Base-by-base conservation (phyloP, 2,329 filamentous ascomycete genomes). In the Xenoacremonium recifei region DNA sequence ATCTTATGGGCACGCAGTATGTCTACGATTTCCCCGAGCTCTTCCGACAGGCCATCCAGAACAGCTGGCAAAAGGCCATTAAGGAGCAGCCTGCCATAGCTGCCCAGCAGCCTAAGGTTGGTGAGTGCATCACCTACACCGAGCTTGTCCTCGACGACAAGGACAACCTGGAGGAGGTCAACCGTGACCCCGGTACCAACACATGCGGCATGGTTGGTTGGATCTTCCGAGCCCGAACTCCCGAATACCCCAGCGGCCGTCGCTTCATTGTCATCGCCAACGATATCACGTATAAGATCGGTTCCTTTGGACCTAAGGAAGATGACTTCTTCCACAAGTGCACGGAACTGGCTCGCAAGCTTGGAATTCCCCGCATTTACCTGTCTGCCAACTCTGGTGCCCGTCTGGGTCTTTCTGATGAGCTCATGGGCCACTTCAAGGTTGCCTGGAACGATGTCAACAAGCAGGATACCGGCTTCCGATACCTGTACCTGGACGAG, bases 11-110 rank as follows among this genome's bases (percentile, higher is more conserved):
- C 51, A 99, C 93, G 20, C 93, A 99, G 71, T 99, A 96, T 65
- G 93, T 97, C 40, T 99, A 99, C 67, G 93, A 99, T 70, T 99
- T 99, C 85, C 93, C 93, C 21, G 93, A 99, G 77, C 84, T 99
- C 36, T 99, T 99, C 87, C 84, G 93, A 62, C 93, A 97, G 71
- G 90, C 93, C 33, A 89, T 96, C 63, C 90, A 96, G 74, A 96
- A 96, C 77, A 87, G 82, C 70, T 99, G 93, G 93, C 72, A 75
- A 61, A 84, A 85, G 66, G 82, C 84, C 42, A 77, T 87, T 51
- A 82, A 84, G 65, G 84, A 84, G 64, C 84, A 92, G 59, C 77
- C 89, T 10, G 74, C 77, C 16, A 72, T 96, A 47, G 81, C 82
- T 37, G 82, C 89, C 31, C 89, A 89, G 73, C 86, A 91, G 67